Conservation (phyloP, 2,329 filamentous ascomycete species). For the Aureobasidium sp. region DNA sequence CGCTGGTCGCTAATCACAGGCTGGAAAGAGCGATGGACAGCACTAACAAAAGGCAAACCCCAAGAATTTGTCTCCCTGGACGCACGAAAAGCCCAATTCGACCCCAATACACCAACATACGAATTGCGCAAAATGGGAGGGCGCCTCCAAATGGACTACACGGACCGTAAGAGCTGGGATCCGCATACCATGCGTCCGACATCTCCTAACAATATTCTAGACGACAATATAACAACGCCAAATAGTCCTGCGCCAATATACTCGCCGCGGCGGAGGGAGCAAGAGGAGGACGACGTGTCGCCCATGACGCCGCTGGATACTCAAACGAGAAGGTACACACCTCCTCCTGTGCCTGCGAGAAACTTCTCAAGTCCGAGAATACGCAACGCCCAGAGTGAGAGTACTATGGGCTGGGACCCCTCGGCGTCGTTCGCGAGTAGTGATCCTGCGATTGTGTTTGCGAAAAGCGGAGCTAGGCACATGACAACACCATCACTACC, state of each 20-base stretch:
- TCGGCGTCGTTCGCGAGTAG: not conserved
- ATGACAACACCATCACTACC: not conserved
- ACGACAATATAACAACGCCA: not conserved
- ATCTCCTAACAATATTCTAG: not conserved
- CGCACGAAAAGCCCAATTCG: slow-evolving; percentile 36
- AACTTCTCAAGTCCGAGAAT: slow-evolving; percentile 5
- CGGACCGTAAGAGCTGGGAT: not conserved
- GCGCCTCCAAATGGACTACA: not conserved
- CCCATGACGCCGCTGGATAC: not conserved
- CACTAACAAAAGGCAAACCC: slow-evolving; percentile 38
- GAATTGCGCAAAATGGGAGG: not conserved
- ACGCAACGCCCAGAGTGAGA: not conserved
- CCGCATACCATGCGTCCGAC: not conserved
- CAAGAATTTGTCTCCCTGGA: slow-evolving; percentile 87
- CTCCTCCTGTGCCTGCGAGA: not conserved
- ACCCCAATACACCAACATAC: not conserved
- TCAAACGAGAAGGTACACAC: not conserved
- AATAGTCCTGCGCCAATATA: not conserved
- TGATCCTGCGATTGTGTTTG: not conserved
- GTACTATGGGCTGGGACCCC: not conserved
- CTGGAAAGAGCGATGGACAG: slow-evolving; percentile 62
- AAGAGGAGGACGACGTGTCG: not conserved
- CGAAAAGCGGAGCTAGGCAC: not conserved
- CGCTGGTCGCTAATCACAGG: slow-evolving; percentile 78
- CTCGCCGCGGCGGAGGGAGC: not conserved